Percentiles rank a stretch among this genome's conserved stretches.
Conservation (phyloP, 257 asterid species). For the Fraxinus pennsylvanica region DNA sequence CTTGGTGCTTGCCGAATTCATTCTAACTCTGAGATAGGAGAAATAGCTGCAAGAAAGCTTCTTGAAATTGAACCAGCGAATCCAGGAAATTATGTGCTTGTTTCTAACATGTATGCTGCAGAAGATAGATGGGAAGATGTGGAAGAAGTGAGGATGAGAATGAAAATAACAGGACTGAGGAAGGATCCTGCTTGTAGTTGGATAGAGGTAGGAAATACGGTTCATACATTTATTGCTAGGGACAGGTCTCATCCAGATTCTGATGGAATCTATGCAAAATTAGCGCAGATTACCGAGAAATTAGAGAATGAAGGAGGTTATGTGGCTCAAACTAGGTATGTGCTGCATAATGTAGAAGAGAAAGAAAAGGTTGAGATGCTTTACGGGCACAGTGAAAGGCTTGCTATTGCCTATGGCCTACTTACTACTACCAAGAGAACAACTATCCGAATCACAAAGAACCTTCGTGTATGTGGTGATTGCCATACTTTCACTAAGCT, state of each 20-base stretch:
- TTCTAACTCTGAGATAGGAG: conserved; percentile 61
- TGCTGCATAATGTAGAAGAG: conserved; percentile 63
- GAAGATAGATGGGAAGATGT: conserved; percentile 75
- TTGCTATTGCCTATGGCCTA: conserved; percentile 75
- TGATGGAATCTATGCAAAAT: conserved; percentile 50
- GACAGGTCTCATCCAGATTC: conserved; percentile 68
- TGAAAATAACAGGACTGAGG: conserved; percentile 68
- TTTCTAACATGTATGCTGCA: conserved; percentile 70
- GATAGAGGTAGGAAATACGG: conserved; percentile 61
- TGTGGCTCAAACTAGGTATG: conserved; percentile 60
- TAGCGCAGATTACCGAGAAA: conserved; percentile 48
- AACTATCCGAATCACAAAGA: conserved; percentile 70
- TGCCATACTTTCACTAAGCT: conserved; percentile 74
- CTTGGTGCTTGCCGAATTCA: conserved; percentile 73
- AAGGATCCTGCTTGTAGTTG: conserved; percentile 98
- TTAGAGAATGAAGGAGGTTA: conserved; percentile 64
- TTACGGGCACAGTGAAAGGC: conserved; percentile 75
- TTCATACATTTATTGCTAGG: conserved; percentile 64
- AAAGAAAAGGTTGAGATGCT: conserved; percentile 58
- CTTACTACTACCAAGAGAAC: conserved; percentile 38
- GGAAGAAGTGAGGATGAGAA: conserved; percentile 58
- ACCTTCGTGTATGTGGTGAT: conserved; percentile 78
- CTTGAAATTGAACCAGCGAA: conserved; percentile 71
- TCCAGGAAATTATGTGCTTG: conserved; percentile 79
- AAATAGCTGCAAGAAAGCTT: conserved; percentile 74